phyloP scores from a whole-genome alignment of 768 basidiomycete genomes.

The Podaxis rugospora region DNA sequence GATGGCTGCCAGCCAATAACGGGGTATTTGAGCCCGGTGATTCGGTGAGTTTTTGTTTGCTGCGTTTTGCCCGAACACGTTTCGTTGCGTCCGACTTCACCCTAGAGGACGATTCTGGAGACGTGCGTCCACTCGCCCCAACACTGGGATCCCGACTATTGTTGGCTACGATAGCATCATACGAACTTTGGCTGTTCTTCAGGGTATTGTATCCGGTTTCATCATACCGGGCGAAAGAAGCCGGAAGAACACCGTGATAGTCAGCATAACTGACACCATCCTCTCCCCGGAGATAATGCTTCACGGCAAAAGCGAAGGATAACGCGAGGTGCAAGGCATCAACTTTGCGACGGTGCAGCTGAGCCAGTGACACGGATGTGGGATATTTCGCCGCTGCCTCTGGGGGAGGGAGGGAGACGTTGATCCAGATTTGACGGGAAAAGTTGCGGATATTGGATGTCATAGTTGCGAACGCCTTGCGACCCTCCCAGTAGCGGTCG shows the following conservation, averaged over 20 bases:
- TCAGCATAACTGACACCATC: constrained; percentile 72
- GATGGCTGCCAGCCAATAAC: constrained; percentile 51
- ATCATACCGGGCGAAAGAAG: constrained; percentile 48
- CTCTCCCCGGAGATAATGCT: constrained; percentile 83
- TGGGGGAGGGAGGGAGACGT: constrained; percentile 59
- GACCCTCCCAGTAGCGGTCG: constrained; percentile 85
- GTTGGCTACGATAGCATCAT: constrained; percentile 35
- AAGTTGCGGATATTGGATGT: constrained; percentile 75
- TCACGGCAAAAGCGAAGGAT: constrained; percentile 69
- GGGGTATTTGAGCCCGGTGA: constrained; percentile 44
- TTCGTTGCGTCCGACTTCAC: constrained; percentile 53
- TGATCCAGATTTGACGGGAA: constrained; percentile 75
- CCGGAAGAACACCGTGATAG: constrained; percentile 62
- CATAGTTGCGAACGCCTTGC: constrained; percentile 75
- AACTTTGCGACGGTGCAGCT: constrained; percentile 64
- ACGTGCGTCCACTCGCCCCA: constrained; percentile 26
- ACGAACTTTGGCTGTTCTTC: constrained; percentile 28
- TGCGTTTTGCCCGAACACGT: constrained; percentile 65
- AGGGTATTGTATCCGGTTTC: constrained; percentile 36
- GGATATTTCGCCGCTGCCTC: constrained; percentile 41
- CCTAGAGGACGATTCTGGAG: constrained; percentile 23
- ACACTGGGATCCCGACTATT: constrained; percentile 24
- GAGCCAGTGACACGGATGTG: constrained; percentile 39
- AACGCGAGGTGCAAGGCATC: constrained; percentile 65
- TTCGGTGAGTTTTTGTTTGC: constrained; percentile 47